Base-by-base conservation (phyloP, 2,329 filamentous ascomycete species). In the Trichoderma koningiopsis region DNA sequence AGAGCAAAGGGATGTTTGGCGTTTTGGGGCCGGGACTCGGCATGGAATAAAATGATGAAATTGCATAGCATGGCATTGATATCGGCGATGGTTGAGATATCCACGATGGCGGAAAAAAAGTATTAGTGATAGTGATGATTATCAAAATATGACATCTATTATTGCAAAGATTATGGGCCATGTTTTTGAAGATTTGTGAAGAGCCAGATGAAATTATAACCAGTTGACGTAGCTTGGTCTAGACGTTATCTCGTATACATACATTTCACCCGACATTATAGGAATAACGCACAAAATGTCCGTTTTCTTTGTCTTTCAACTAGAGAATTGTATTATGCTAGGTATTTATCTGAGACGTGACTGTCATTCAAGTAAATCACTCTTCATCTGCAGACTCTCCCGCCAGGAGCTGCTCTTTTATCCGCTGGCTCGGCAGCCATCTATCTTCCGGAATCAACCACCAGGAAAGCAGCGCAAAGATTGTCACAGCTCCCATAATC, bases 401-500 rank as follows among this genome's bases (percentile, higher is more conserved):
- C 10, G 68, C 68, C 35, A 61, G 8, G 8, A 70, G 63, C 53
- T 67, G 65, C 52, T 70, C 68, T 22, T 70, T 58, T 22, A 70
- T 70, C 19, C 68, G 55, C 64, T 68, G 63, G 5, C 68, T 70
- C 5, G 68, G 68, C 29, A 70, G 24, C 68, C 68, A 70, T 29
- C 49, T 35, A 11, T 68, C 68, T 4, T 67, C 68, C 4, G 68
- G 68, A 37, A 70, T 70, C 4, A 35, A 24, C 68, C 68, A 70
- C 68, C 68, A 70, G 35, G 68, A 70, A 19, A 58, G 8, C 11
- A 70, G 27, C 5, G 68, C 68, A 49, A 85, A 77, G 40, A 86
- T 80, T 0, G 83, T 86, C 4, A 85, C 82, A 1, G 76, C 79
- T 3, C 74, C 81, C 83, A 86, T 85, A 69, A 86, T 85, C 14